Percentiles rank a stretch among this genome's conserved stretches.
These are phyloP conservation scores for Leccinum truebloodii DNA, from an alignment of 768 basidiomycete genomes.

Conservation along the genomic window DNA sequence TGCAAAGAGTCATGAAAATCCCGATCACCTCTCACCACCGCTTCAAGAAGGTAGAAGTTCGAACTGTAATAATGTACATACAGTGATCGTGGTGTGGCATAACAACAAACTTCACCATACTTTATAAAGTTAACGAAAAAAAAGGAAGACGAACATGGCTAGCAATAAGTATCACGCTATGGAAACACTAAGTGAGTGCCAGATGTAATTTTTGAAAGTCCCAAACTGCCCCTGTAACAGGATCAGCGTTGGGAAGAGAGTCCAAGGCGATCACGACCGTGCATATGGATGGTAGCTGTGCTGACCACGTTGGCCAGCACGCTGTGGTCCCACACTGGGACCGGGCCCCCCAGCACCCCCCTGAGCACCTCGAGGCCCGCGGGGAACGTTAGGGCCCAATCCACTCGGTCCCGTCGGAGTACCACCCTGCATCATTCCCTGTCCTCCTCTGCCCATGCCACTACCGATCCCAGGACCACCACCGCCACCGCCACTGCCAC, in stretches of 20 bases:
- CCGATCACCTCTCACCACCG: neutral
- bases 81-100: neutral
- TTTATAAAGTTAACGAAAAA: conserved; percentile 20
- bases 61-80: conserved; percentile 7
- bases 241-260: neutral
- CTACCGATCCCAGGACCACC: conserved; percentile 42
- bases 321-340: conserved; percentile 68
- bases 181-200: conserved; percentile 2
- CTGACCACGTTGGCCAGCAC: conserved; percentile 68
- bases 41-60: conserved; percentile 1
- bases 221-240: neutral
- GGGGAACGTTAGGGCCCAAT: conserved; percentile 60
- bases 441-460: conserved; percentile 43
- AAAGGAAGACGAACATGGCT: conserved; percentile 1
- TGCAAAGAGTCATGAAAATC: neutral
- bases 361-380: conserved; percentile 62
- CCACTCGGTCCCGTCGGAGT: conserved; percentile 39
- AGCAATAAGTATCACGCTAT: conserved; percentile 8
- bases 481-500: conserved; percentile 36
- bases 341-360: conserved; percentile 51
- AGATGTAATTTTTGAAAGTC: conserved; percentile 17
- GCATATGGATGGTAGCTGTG: conserved; percentile 87
- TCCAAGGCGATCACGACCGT: conserved; percentile 42
- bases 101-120: conserved; percentile 4
- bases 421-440: conserved; percentile 37